Base-by-base conservation (phyloP, 1,284 basidiomycete genomes). In the Cerioporus squamosus region DNA sequence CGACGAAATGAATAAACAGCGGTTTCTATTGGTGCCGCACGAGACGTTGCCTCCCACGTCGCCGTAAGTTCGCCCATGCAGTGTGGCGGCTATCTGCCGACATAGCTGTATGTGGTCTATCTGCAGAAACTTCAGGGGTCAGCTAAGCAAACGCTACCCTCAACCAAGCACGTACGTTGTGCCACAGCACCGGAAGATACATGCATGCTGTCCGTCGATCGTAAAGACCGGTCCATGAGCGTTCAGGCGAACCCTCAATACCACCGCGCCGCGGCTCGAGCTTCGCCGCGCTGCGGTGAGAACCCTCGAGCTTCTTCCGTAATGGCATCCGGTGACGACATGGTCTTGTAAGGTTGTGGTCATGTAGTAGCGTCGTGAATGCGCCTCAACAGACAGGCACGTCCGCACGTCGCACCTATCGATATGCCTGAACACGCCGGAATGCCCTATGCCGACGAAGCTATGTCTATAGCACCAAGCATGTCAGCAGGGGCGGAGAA, bases 271-370 rank as follows among this genome's bases (percentile, higher is more conserved):
- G 33, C 9, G 10, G 18, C n/a, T 18, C 40, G n/a, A 24, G 20
- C 44, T 18, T 45, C 22, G 2, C 26, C 45, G n/a, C 20, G 29
- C 38, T 33, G 49, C 49, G 40, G 49, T 51, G 49, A 51, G 49
- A 51, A 29, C 15, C 3, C 5, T 38, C 3, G 23, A 7, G 8
- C 49, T 14, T 38, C 36, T 51, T 51, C 39, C 49, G 49, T 51
- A 29, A 51, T 38, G 23, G 49, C 38, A 23, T 40, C 39, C 49
- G 46, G 17, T 51, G 49, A 51, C 49, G 39, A 51, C 49, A 49
- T 49, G 33, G 36, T n/a, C 17, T 10, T 33, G 40, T 22, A 22
- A 20, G 39, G 31, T 36, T 51, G 36, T 14, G 15, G 42, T 29
- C 40, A 18, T 15, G 15, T n/a, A n/a, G n/a, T n/a, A n/a, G n/a